Conservation (phyloP, 345 rosid species). For the Brassica juncea region DNA sequence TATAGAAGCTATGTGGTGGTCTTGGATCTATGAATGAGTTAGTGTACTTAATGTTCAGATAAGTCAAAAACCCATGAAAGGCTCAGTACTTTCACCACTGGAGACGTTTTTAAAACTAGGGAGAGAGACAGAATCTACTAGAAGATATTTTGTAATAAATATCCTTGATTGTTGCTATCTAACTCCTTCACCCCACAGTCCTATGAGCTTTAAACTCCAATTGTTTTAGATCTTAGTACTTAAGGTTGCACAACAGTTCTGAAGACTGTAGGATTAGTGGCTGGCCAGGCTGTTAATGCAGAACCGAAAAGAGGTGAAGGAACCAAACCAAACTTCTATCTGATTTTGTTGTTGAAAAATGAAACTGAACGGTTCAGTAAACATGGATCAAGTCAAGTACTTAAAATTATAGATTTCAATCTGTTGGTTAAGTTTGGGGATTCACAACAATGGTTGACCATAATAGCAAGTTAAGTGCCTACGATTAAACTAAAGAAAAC, state of each 20-base stretch:
- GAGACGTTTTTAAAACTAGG: not conserved
- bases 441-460: slow-evolving; percentile 16
- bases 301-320: not conserved
- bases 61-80: slow-evolving; percentile 18
- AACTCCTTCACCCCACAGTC: slow-evolving; percentile 14
- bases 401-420: not conserved
- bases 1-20: slow-evolving; percentile 17
- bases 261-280: not conserved
- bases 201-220: slow-evolving; percentile 17
- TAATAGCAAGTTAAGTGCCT: not conserved
- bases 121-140: slow-evolving; percentile 12
- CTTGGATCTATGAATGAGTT: slow-evolving; percentile 15
- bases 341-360: not conserved
- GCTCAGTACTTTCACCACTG: not conserved
- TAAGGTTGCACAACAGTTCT: not conserved
- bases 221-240: not conserved
- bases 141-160: slow-evolving; percentile 27
- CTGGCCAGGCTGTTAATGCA: slow-evolving; percentile 11
- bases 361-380: not conserved
- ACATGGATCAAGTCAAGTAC: not conserved
- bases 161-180: slow-evolving; percentile 21
- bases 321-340: not conserved
- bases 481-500: slow-evolving; percentile 6
- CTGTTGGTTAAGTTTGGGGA: slow-evolving; percentile 4
- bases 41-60: slow-evolving; percentile 25